Percentiles rank a stretch among this genome's conserved stretches.
Evolutionary conservation across 2,329 filamentous ascomycete genomes (phyloP).

Genomic region (Penicillium freii): DNA sequence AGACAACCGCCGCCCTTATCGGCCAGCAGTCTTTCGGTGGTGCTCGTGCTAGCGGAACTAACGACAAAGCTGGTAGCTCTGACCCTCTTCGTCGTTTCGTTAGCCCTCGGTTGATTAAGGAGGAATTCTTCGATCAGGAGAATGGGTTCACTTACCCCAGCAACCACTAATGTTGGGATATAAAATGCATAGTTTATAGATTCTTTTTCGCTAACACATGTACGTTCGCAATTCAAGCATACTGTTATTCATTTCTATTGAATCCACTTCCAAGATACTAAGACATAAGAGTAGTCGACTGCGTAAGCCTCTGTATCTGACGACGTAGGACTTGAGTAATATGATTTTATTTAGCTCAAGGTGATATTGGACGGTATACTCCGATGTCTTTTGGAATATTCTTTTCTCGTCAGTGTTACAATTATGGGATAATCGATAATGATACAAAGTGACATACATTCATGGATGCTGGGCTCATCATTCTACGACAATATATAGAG

Average conservation of each 20-base stretch:
- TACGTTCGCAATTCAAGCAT: neutral
- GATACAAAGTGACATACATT: neutral
- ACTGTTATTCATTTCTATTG: neutral
- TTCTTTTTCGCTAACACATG: neutral
- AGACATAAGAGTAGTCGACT: no score
- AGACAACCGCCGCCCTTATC: slow-evolving; percentile 66
- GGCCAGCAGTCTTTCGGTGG: slow-evolving; percentile 72
- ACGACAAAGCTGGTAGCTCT: slow-evolving; percentile 67
- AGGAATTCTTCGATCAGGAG: slow-evolving; percentile 65
- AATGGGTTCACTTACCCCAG: slow-evolving; percentile 64
- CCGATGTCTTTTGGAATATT: neutral
- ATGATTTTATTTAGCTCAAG: neutral
- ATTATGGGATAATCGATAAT: neutral
- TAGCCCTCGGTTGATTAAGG: slow-evolving; percentile 65
- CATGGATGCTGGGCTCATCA: neutral
- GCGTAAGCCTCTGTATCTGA: neutral
- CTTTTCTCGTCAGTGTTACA: neutral
- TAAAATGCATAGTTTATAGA: neutral
- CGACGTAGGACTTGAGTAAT: neutral
- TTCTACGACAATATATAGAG: neutral
- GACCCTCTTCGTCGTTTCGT: slow-evolving; percentile 63
- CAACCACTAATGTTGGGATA: slow-evolving; percentile 44
- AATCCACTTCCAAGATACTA: neutral
- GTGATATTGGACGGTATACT: neutral
- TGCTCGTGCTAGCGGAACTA: slow-evolving; percentile 66